These are phyloP conservation scores for Maudiozyma serrabonitensis DNA, from an alignment of 805 yeast genomes.

Conservation along the genomic window DNA sequence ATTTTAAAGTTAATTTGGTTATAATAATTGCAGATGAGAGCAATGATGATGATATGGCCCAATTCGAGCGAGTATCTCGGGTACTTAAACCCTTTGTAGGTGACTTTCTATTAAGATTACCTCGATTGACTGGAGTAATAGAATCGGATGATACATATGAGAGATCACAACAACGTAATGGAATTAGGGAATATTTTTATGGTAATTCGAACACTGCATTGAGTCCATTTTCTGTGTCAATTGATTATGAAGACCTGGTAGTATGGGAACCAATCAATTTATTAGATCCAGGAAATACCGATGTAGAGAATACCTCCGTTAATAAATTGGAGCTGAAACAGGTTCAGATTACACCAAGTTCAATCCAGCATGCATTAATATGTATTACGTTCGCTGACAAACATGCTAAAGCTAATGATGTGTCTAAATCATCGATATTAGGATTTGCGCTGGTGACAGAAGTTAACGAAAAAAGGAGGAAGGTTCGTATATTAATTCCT, in stretches of 20 bases:
- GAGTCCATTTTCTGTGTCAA: conserved; percentile 79
- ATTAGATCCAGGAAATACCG: conserved; percentile 15
- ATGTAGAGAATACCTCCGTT: conserved; percentile 12
- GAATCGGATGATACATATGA: conserved; percentile 60
- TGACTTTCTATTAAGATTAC: conserved; percentile 42
- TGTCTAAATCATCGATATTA: conserved; percentile 48
- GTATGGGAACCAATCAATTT: conserved; percentile 48
- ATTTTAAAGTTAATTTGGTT: conserved; percentile 17
- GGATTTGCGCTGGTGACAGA: conserved; percentile 68
- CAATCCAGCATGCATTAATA: conserved; percentile 65
- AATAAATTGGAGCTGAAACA: conserved; percentile 22
- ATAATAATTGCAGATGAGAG: conserved; percentile 12
- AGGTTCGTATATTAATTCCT: conserved; percentile 67
- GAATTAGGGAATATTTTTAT: conserved; percentile 82
- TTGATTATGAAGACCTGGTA: conserved; percentile 49
- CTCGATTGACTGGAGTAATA: conserved; percentile 67
- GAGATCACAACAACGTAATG: conserved; percentile 63
- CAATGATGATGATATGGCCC: conserved; percentile 9
- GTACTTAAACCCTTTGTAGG: conserved; percentile 7
- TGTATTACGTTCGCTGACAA: conserved; percentile 49
- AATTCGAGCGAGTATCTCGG: conserved; percentile 9
- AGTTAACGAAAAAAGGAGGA: conserved; percentile 66
- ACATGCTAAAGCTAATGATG: conserved; percentile 38
- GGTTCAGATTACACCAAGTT: conserved; percentile 40
- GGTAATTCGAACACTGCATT: conserved; percentile 59